A percentile compares a stretch with the other conserved stretches of the same genome.
These are phyloP conservation scores for Uncinocarpus reesii DNA, from an alignment of 2,329 filamentous ascomycete genomes.

Conservation along the genomic window DNA sequence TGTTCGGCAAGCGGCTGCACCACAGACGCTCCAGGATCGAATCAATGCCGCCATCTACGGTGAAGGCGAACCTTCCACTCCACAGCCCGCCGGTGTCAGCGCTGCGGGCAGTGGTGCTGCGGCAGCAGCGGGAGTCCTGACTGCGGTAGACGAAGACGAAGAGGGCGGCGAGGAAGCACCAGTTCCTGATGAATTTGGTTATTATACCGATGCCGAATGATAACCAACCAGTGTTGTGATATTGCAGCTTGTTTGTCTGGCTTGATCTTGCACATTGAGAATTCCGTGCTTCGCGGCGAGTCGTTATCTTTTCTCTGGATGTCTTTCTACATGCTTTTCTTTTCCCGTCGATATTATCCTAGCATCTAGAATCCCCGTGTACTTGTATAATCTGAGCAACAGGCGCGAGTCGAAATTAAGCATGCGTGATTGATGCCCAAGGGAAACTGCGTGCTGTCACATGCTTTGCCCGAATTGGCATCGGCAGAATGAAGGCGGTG, in stretches of 20 bases:
- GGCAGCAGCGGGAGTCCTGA: conserved; percentile 69
- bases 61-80: conserved; percentile 14
- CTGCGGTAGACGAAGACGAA: conserved; percentile 66
- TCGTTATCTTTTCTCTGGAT: background rate
- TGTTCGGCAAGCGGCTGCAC: conserved; percentile 31
- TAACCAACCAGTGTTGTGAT: background rate
- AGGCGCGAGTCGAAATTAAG: background rate
- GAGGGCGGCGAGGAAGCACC: conserved; percentile 41
- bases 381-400: conserved; percentile 5
- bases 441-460: too few species aligned
- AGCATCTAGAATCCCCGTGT: conserved; percentile 9
- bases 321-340: background rate
- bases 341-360: background rate
- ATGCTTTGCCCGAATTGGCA: too few species aligned
- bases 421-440: too few species aligned
- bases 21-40: conserved; percentile 36
- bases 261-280: background rate
- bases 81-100: conserved; percentile 18
- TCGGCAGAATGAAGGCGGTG: too few species aligned
- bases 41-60: conserved; percentile 33
- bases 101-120: conserved; percentile 46
- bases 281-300: background rate
- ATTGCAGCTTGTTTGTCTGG: background rate
- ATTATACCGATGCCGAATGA: conserved; percentile 34
- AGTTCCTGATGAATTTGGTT: conserved; percentile 39